Conservation (phyloP, 2,329 filamentous ascomycete genomes). For the Lecanicillium sp. region DNA sequence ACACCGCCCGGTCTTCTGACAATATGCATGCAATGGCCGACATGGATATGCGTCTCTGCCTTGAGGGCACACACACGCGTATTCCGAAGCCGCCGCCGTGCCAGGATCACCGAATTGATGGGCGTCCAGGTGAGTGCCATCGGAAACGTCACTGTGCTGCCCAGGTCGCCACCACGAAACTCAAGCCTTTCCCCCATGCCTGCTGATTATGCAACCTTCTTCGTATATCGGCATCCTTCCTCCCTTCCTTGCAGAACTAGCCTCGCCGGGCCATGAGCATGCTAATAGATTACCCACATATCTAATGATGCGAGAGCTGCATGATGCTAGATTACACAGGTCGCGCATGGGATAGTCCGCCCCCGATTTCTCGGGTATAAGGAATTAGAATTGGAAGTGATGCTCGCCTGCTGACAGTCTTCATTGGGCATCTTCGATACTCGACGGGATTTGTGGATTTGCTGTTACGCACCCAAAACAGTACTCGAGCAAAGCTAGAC, state of each 20-base stretch:
- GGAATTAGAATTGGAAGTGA: too few species aligned
- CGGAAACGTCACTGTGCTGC: neutral
- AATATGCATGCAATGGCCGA: too few species aligned
- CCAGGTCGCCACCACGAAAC: constrained; percentile 1
- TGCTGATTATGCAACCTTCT: neutral
- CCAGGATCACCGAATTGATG: too few species aligned
- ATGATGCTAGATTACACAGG: constrained; percentile 9
- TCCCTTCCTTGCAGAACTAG: neutral
- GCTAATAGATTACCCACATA: neutral
- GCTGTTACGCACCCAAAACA: too few species aligned
- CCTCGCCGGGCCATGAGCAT: neutral
- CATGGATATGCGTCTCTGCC: neutral
- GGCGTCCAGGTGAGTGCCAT: too few species aligned
- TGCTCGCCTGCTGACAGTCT: neutral
- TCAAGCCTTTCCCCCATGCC: too few species aligned
- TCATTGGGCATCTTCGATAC: neutral
- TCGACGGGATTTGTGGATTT: neutral
- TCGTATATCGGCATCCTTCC: neutral
- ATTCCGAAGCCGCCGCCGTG: neutral
- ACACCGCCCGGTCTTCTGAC: too few species aligned
- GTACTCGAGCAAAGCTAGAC: too few species aligned
- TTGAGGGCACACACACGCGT: neutral
- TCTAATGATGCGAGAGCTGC: constrained; percentile 4
- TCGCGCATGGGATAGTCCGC: neutral
- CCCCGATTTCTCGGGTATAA: constrained; percentile 11